Evolutionary conservation across 2,329 filamentous ascomycete species (phyloP), one percentile per base, ranked within the genome.

Genomic region (Fusarium humuli): DNA sequence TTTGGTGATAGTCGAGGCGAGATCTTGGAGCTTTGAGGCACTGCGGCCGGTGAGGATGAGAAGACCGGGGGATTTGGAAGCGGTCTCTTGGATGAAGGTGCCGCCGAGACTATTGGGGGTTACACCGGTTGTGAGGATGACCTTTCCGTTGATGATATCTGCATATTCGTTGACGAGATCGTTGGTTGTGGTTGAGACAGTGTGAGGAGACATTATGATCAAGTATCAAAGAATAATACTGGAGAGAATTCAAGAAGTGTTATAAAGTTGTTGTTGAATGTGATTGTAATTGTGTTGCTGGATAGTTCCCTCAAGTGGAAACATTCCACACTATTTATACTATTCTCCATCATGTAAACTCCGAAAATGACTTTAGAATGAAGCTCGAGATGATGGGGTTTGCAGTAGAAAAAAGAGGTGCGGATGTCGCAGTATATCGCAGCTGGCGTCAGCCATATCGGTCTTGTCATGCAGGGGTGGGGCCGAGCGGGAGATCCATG

Each of bases 11-110:
- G 75, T 72, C 6, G 81, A 75, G n/a, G 77, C 77, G 1, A 82
- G 81, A 3, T 78, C 74, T 22, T 80, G 73, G 7, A 82, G 65
- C 57, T 85, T 87, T 16, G 76, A 54, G 7, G 72, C 54, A 47
- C 77, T 83, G 60, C 85, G 84, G 30, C 83, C 83, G 9, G 79
- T 82, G 27, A 86, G 80, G 53, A 84, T 83, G 57, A 87, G 81
- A 27, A 81, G 73, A 4, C 74, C 65, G 0, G 84, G 83, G 2
- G 78, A 73, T 29, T 79, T 79, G 13, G 78, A 71, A 22, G 84
- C 83, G 44, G 85, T 75, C 41, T 77, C 69, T 16, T 75, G 59
- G 32, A 78, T 76, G 48, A 82, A 83, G 9, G 68, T 60, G 29
- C 77, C 77, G n/a, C 83, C 82, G 16, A 84, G 75, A 25, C 79